Evolutionary conservation across 2,329 filamentous ascomycete species (phyloP).

Genomic region (Claviceps fusiformis): DNA sequence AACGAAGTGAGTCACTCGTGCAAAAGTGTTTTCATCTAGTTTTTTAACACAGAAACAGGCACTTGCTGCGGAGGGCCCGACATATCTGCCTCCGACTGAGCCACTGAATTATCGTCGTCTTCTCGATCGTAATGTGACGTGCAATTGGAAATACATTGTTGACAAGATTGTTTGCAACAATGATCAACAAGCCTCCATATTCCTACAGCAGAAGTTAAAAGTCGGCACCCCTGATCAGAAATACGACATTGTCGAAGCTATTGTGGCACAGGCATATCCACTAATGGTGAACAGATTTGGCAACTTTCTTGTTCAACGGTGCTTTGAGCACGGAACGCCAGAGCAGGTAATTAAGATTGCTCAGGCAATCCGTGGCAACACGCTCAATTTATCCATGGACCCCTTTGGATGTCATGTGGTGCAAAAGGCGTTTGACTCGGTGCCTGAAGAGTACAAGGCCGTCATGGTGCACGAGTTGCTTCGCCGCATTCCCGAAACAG

Average conservation of each 20-base stretch:
- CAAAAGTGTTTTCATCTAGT: background rate
- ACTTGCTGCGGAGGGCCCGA: conserved; percentile 45
- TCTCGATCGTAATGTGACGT: conserved; percentile 88
- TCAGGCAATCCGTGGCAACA: conserved; percentile 85
- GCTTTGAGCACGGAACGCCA: conserved; percentile 93
- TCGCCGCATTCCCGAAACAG: conserved; percentile 88
- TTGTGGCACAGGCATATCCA: conserved; percentile 86
- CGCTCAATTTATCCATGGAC: conserved; percentile 91
- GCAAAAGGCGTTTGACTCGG: conserved; percentile 96
- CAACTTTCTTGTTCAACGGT: conserved; percentile 95
- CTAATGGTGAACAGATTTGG: conserved; percentile 98
- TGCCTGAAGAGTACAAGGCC: conserved; percentile 94
- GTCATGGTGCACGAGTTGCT: conserved; percentile 98
- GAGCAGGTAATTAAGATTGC: conserved; percentile 94
- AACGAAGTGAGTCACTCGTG: conserved; percentile 30
- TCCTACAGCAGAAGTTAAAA: conserved; percentile 97
- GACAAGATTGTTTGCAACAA: conserved; percentile 99
- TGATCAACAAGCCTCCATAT: conserved; percentile 97
- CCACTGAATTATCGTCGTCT: conserved; percentile 93
- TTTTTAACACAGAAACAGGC: conserved; percentile 7
- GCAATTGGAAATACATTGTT: conserved; percentile 98
- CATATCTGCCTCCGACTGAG: conserved; percentile 76
- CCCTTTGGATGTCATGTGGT: conserved; percentile 97
- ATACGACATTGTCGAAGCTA: conserved; percentile 91
- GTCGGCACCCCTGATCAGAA: conserved; percentile 91